Evolutionary conservation across 768 basidiomycete species (phyloP).

Genomic region (Tephrocybe sp.): DNA sequence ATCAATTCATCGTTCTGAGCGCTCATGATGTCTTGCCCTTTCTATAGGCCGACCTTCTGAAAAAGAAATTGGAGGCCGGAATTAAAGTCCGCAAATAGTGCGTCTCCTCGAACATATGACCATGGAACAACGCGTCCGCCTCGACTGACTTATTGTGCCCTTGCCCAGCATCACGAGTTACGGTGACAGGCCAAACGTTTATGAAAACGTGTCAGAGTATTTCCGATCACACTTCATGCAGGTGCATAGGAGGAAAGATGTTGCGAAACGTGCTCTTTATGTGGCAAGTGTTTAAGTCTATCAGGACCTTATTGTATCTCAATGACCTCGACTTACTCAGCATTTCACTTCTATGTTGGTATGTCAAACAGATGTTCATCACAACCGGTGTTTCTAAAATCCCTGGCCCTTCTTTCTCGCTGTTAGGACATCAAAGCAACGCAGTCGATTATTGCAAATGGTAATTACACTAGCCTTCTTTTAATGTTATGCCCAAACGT

Average conservation of each 20-base stretch:
- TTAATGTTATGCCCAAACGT: not conserved
- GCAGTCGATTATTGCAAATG: constrained; percentile 62
- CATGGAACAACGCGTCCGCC: not conserved
- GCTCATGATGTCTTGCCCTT: constrained; percentile 3
- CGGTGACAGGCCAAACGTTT: constrained; percentile 70
- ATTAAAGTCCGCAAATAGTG: constrained; percentile 76
- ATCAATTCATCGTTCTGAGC: not conserved
- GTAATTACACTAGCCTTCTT: constrained; percentile 31
- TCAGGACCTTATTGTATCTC: no score
- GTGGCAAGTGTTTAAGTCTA: constrained; percentile 44
- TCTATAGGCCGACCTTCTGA: constrained; percentile 66
- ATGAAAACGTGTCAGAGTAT: constrained; percentile 70
- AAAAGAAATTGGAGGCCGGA: constrained; percentile 68
- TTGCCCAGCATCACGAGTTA: constrained; percentile 70
- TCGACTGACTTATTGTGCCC: constrained; percentile 7
- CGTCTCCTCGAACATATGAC: constrained; percentile 34
- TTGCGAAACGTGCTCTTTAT: constrained; percentile 58
- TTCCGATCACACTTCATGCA: constrained; percentile 86
- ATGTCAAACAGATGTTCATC: constrained; percentile 3
- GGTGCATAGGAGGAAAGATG: constrained; percentile 68
- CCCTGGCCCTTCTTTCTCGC: constrained; percentile 1
- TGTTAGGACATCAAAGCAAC: constrained; percentile 67
- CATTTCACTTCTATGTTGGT: constrained; percentile 77
- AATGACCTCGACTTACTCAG: constrained; percentile 30
- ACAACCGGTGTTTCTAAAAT: not conserved